phyloP scores from a whole-genome alignment of 495 filamentous ascomycete genomes.

The Parathielavia hyrcaniae region DNA sequence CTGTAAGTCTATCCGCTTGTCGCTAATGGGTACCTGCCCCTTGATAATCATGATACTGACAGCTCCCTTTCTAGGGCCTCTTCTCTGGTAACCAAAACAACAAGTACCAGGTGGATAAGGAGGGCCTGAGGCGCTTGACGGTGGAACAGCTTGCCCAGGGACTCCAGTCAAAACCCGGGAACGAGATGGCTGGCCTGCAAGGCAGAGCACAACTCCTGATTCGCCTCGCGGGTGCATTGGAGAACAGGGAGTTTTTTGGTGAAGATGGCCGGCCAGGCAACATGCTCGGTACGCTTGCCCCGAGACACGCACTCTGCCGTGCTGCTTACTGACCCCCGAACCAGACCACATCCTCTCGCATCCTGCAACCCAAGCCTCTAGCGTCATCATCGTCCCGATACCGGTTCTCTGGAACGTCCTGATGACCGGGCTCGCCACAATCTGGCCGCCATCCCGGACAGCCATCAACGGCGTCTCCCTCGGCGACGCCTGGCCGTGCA shows the following conservation, averaged over 20 bases:
- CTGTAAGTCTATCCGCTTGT: conserved; percentile 27
- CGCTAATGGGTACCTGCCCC: background rate
- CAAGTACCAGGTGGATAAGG: conserved; percentile 83
- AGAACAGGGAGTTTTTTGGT: conserved; percentile 80
- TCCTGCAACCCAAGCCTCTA: conserved; percentile 77
- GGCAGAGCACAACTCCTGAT: conserved; percentile 77
- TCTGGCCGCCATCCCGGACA: conserved; percentile 88
- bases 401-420: conserved; percentile 86
- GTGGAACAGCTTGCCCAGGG: conserved; percentile 68
- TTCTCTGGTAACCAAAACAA: conserved; percentile 80
- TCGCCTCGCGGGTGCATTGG: conserved; percentile 67
- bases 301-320: background rate
- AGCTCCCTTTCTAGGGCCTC: conserved; percentile 49
- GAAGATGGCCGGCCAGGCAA: conserved; percentile 81
- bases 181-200: conserved; percentile 81
- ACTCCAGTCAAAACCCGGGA: conserved; percentile 74
- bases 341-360: conserved; percentile 90
- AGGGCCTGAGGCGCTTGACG: conserved; percentile 68
- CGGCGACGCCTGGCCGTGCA: conserved; percentile 92
- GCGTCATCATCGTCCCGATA: conserved; percentile 79
- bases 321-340: conserved; percentile 9
- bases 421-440: conserved; percentile 76
- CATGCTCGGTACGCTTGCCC: conserved; percentile 68
- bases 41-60: conserved; percentile 8
- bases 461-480: conserved; percentile 82